Base-by-base conservation (phyloP, 495 filamentous ascomycete species). In the Aspergillus egyptiacus region DNA sequence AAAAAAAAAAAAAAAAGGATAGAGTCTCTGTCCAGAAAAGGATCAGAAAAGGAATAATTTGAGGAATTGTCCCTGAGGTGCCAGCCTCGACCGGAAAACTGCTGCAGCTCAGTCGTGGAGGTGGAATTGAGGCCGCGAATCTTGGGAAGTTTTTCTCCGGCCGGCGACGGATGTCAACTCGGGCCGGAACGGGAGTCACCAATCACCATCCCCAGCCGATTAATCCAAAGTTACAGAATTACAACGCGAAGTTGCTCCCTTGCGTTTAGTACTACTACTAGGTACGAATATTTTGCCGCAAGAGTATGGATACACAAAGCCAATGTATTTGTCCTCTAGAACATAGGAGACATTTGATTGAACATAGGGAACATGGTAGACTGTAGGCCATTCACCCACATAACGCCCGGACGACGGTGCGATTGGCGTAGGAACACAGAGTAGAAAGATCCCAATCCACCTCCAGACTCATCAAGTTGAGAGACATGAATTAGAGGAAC, bases 291-390 rank as follows among this genome's bases (percentile, higher is more conserved):
- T 5, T 50, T 28, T 20, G n/a, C 54, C 40, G 39, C 3, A 18
- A 35, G 7, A 25, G 14, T 22, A 46, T 15, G 33, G 32, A 46
- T 34, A 55, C 51, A 51, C 43, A 46, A 27, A 31, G 48, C 50
- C 49, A 48, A 53, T 36, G 31, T 48, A 30, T 46, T 31, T 36
- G 48, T 25, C 37, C 48, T 52, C 47, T 23, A 43, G 59, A 55
- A 57, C 51, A 57, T 36, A 50, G 40, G 44, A 54, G 56, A 60
- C 48, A 33, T 46, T 64, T 57, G 53, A 52, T 49, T 55, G 46
- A 52, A 53, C 62, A 60, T 60, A 62, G 60, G 49, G 59, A 54
- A 62, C 55, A 64, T 50, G 50, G 39, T 58, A 61, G 18, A 56
- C 59, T 58, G 57, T 47, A 56, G 59, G 57, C 48, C 42, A 57